Conservation (phyloP, 495 filamentous ascomycete genomes). For the Aspergillus egyptiacus region DNA sequence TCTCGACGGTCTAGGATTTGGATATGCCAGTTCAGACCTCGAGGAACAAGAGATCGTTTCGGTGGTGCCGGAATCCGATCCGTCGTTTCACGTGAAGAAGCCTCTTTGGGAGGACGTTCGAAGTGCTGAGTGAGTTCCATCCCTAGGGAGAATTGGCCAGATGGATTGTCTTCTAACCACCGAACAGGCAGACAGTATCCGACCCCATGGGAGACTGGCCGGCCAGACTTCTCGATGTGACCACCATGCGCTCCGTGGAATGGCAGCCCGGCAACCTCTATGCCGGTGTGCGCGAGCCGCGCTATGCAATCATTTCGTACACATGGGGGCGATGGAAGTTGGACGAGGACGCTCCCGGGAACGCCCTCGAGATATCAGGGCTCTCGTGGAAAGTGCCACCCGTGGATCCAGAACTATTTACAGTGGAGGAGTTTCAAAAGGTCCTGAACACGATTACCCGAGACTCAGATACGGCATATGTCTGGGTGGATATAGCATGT, state of each 20-base stretch:
- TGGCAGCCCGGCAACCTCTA: neutral
- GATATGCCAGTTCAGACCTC: no score
- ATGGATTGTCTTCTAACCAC: no score
- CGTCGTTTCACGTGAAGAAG: no score
- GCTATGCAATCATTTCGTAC: neutral
- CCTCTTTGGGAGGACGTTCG: no score
- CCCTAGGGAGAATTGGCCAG: no score
- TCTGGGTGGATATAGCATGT: neutral
- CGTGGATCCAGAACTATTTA: neutral
- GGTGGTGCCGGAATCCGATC: no score
- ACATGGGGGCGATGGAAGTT: neutral
- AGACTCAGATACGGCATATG: neutral
- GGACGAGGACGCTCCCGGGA: neutral
- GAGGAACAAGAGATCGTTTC: no score
- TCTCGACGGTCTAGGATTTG: no score
- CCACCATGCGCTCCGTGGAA: neutral
- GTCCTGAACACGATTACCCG: neutral
- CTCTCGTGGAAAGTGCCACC: neutral
- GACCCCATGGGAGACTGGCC: neutral
- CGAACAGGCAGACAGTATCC: no score
- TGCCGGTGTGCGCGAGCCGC: neutral
- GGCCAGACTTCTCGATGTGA: neutral
- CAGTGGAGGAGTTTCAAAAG: neutral
- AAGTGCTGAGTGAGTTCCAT: no score
- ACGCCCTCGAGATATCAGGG: neutral